phyloP scores from a whole-genome alignment of 768 basidiomycete species.

The Tremella fuciformis region DNA sequence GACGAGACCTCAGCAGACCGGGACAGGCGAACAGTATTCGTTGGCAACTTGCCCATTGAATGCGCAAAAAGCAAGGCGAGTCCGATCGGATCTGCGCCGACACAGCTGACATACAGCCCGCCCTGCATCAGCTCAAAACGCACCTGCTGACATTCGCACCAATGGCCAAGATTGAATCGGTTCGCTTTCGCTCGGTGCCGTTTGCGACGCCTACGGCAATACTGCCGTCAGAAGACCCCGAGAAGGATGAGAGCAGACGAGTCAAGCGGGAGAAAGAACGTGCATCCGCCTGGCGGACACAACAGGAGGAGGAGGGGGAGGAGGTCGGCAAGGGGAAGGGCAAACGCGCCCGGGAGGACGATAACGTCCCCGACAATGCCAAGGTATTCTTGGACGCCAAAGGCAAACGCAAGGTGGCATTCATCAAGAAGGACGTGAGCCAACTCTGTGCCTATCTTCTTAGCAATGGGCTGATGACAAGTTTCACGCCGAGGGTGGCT shows the following conservation, averaged over 20 bases:
- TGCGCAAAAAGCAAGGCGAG: slow-evolving; percentile 73
- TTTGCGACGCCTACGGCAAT: slow-evolving; percentile 78
- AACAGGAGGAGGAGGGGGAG: slow-evolving; percentile 37
- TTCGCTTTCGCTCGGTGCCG: slow-evolving; percentile 88
- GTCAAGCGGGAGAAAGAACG: slow-evolving; percentile 49
- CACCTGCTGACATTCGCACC: slow-evolving; percentile 73
- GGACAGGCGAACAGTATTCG: slow-evolving; percentile 80
- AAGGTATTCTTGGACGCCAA: slow-evolving; percentile 69
- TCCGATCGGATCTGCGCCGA: slow-evolving; percentile 6
- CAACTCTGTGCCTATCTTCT: background rate
- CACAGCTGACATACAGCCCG: slow-evolving; percentile 56
- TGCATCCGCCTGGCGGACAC: slow-evolving; percentile 48
- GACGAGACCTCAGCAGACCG: slow-evolving; percentile 72
- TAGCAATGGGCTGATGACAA: slow-evolving; percentile 45
- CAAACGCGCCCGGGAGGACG: slow-evolving; percentile 54
- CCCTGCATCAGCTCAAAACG: slow-evolving; percentile 70
- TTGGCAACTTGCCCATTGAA: slow-evolving; percentile 80
- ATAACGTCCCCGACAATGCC: slow-evolving; percentile 42
- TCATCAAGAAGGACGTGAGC: slow-evolving; percentile 72
- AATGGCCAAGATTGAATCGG: slow-evolving; percentile 79
- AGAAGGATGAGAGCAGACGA: slow-evolving; percentile 38
- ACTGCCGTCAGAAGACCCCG: slow-evolving; percentile 53
- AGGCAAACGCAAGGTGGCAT: slow-evolving; percentile 90
- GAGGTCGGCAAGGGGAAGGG: slow-evolving; percentile 54
- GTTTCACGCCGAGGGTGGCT: slow-evolving; percentile 72